Evolutionary conservation across 1,284 basidiomycete genomes (phyloP), one percentile per base, ranked within the genome.

Genomic region (Microbotryum violaceum): DNA sequence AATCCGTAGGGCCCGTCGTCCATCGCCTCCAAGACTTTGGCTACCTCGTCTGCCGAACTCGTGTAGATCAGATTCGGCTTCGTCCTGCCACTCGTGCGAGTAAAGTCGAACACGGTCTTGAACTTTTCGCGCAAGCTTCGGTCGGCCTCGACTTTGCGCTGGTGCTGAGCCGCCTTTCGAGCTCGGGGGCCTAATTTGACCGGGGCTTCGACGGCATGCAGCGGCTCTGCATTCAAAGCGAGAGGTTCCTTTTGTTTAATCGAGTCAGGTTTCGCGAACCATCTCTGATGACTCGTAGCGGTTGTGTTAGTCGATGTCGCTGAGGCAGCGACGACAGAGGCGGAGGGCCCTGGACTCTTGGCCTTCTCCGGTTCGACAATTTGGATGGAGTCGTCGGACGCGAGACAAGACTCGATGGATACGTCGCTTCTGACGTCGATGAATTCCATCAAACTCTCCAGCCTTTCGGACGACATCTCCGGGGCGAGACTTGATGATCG

Each of bases 1-100:
- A 64, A 68, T 3, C 62, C 67, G 9, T 58, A 37, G 1, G 64
- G 61, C 8, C 64, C 64, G 55, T 10, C 37, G 10, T 42, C 37
- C 37, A 42, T 42, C 6, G 37, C 37, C 37, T 9, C 3, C 37
- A 42, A 42, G 37, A 42, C 37, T 42, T 42, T 42, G 37, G 37
- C 37, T 10, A 42, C 37, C 12, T 16, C 37, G 16, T 42, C 37
- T 16, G 37, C 37, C 37, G 37, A 42, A 14, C 18, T 42, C 37
- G 65, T 53, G 20, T 56, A 66, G 20, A 66, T 51, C 6, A 68
- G 42, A 31, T 9, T 16, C 3, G 58, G 42, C 44, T 20, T 20
- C 33, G 25, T 25, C 18, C 16, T n/a, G 4, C 27, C 27, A 52
- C 61, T 60, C 2, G 42, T 54, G 9, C 45, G 25, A 49, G 37